Evolutionary conservation across 108 stramenopile genomes (phyloP), one percentile per base, ranked within the genome.

Genomic region (Cyclotella sp.): DNA sequence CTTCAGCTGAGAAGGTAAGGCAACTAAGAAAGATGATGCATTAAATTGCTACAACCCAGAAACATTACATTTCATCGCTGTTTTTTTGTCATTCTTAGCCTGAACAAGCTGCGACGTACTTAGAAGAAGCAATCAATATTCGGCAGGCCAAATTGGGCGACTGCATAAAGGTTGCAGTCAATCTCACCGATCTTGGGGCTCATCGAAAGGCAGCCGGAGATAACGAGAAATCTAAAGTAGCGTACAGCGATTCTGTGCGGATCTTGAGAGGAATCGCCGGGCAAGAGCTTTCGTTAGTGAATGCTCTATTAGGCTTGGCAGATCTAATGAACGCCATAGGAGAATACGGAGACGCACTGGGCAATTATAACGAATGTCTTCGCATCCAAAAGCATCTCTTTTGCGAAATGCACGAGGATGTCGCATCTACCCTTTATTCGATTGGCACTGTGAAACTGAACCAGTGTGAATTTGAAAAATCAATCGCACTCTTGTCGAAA

Each of bases 41-140:
- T 3, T 39, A 41, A 1, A 12, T 15, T 63, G 28, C 40, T 21
- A 18, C 15, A 14, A 21, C 5, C 4, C 14, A 41, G 40, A 21
- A 8, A 42, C 34, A 18, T 14, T 66, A 18, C 24, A 24, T 19
- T 2, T 26, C 4, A 2, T 22, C 30, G 16, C 46, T 66, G n/a
- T 47, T 7, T 47, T 22, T 6, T 22, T 43, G 15, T 47, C 21
- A 44, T 39, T 53, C 8, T 49, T 86, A 88, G 14, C 54, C 83
- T n/a, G 85, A 77, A 26, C 77, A 82, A 68, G 90, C 92, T 15
- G 81, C 86, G 5, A 74, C 79, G 44, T 90, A 90, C 68, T 71
- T 91, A 22, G 89, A 91, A 46, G 90, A 93, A 60, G 88, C 92
- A 3, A 73, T 91, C 18, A 86, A 89, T 54, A 91, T 93, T 61